Evolutionary conservation across 768 basidiomycete species (phyloP).

Genomic region (Xerocomus spinulosus): DNA sequence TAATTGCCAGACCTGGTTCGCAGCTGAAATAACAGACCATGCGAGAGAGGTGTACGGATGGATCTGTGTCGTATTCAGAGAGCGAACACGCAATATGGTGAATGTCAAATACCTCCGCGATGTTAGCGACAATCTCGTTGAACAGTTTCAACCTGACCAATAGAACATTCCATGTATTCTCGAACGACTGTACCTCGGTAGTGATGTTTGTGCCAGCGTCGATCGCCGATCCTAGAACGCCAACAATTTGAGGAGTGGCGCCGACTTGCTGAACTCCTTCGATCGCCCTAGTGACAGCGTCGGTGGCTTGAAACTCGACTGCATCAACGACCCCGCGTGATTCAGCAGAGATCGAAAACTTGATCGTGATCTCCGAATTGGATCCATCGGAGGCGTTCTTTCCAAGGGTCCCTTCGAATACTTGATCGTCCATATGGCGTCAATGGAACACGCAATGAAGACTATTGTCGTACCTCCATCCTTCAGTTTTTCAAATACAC

Average conservation of each 20-base stretch:
- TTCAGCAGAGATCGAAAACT: neutral
- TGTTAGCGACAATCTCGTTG: neutral
- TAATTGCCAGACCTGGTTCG: neutral
- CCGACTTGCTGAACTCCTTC: neutral
- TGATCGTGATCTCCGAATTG: neutral
- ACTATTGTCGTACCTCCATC: neutral
- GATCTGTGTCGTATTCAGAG: neutral
- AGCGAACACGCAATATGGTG: too few species aligned
- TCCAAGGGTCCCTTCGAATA: neutral
- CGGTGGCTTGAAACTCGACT: neutral
- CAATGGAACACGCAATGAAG: neutral
- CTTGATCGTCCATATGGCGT: neutral
- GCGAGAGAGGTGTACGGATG: neutral
- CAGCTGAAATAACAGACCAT: constrained; percentile 1
- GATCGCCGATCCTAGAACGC: neutral
- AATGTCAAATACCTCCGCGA: neutral
- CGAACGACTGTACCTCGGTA: neutral
- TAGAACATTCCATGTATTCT: neutral
- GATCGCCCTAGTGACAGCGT: neutral
- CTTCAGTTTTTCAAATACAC: neutral
- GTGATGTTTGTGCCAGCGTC: neutral
- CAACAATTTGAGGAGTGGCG: neutral
- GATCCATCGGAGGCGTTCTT: neutral
- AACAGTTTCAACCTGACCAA: neutral
- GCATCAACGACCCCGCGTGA: neutral